These are phyloP conservation scores for Acorus gramineus DNA, from an alignment of 106 monocot species.

Conservation along the genomic window DNA sequence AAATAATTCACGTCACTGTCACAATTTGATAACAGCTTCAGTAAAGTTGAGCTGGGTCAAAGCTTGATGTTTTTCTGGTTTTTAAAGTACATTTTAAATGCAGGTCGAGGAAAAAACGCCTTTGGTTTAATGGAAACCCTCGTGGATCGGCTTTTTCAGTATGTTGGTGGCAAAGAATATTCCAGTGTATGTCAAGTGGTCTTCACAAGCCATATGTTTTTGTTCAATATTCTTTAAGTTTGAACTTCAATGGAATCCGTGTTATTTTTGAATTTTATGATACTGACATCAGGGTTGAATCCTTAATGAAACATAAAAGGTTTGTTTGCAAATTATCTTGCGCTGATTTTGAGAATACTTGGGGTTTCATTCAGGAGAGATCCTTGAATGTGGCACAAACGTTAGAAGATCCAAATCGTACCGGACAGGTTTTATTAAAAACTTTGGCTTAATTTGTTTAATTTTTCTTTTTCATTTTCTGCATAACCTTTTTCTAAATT, in stretches of 20 bases:
- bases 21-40: too few species aligned
- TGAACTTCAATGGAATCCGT: neutral
- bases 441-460: neutral
- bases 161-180: slow-evolving; percentile 53
- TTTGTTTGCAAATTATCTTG: too few species aligned
- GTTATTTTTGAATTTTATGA: neutral
- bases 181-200: slow-evolving; percentile 27
- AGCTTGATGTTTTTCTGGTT: too few species aligned
- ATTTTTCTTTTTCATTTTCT: neutral
- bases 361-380: slow-evolving; percentile 33
- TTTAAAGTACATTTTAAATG: neutral
- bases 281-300: too few species aligned
- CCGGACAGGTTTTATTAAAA: slow-evolving; percentile 44
- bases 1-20: too few species aligned
- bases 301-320: too few species aligned
- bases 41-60: too few species aligned
- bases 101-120: slow-evolving; percentile 67
- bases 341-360: neutral
- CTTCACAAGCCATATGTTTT: too few species aligned
- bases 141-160: slow-evolving; percentile 78
- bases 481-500: neutral
- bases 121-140: slow-evolving; percentile 69
- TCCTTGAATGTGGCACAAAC: slow-evolving; percentile 10
- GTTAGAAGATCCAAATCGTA: slow-evolving; percentile 38
- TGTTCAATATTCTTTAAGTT: neutral